Percentiles rank a stretch among this genome's conserved stretches.
Conservation (phyloP, 164 flowering plant genomes). For the Nymphaea colorata region DNA sequence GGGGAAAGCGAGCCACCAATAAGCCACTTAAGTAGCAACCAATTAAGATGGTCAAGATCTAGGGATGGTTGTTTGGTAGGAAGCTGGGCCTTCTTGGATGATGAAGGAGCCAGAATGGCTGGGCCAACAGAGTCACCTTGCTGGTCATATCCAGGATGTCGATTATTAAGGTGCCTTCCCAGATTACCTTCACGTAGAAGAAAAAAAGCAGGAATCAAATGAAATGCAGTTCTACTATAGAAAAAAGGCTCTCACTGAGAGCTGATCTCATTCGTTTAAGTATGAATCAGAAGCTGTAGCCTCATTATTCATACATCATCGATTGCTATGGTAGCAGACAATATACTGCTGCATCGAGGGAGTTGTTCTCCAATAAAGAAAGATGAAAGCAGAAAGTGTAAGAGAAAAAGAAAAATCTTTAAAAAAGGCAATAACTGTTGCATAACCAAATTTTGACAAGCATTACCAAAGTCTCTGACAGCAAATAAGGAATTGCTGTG, state of each 20-base stretch:
- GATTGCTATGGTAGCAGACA: too few species aligned
- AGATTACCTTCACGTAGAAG: constrained; percentile 54
- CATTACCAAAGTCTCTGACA: too few species aligned
- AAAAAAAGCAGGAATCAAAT: neutral
- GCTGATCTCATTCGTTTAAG: too few species aligned
- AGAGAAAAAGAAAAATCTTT: too few species aligned
- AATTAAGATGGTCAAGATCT: constrained; percentile 82
- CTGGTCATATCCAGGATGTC: constrained; percentile 89
- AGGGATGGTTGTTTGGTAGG: constrained; percentile 38
- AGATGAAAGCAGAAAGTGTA: too few species aligned
- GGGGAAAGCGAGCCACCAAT: constrained; percentile 62
- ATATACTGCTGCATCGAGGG: too few species aligned
- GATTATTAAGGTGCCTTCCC: constrained; percentile 89
- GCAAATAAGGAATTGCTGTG: neutral
- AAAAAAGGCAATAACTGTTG: too few species aligned
- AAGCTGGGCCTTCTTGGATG: constrained; percentile 44
- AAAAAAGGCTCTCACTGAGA: too few species aligned
- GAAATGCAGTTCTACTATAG: neutral
- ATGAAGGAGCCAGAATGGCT: constrained; percentile 19
- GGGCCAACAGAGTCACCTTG: constrained; percentile 16
- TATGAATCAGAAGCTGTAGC: too few species aligned
- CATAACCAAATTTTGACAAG: too few species aligned
- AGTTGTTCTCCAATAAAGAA: too few species aligned
- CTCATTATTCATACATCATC: too few species aligned
- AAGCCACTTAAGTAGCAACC: constrained; percentile 88